phyloP scores from a whole-genome alignment of 1,284 basidiomycete species.

The Marasmius sp. region DNA sequence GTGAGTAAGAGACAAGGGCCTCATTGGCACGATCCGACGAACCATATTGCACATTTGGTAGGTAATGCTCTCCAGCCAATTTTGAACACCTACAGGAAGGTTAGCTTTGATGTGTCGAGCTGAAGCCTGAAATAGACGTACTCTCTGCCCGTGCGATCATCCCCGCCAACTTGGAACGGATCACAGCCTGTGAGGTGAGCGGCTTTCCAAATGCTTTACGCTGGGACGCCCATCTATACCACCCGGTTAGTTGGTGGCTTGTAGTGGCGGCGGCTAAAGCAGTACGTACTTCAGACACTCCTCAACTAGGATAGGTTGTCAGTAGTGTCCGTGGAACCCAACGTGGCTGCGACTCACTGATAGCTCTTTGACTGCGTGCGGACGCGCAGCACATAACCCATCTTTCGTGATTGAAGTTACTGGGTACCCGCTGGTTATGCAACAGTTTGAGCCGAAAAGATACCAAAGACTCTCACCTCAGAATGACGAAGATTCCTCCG shows the following conservation, averaged over 20 bases:
- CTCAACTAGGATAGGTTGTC: conserved; percentile 43
- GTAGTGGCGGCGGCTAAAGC: background rate
- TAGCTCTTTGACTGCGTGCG: conserved; percentile 48
- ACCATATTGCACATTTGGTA: conserved; percentile 93
- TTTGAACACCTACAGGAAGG: conserved; percentile 49
- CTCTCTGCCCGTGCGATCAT: conserved; percentile 85
- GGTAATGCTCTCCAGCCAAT: conserved; percentile 89
- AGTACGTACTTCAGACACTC: conserved; percentile 64
- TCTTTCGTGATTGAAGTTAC: conserved; percentile 76
- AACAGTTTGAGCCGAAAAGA: background rate
- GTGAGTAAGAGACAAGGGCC: conserved; percentile 3
- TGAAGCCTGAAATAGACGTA: conserved; percentile 8
- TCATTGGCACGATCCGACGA: conserved; percentile 4
- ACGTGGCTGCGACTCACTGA: conserved; percentile 24
- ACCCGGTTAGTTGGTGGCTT: conserved; percentile 3
- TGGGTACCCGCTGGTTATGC: conserved; percentile 14
- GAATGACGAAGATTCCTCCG: conserved; percentile 79
- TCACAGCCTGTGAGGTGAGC: conserved; percentile 79
- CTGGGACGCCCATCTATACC: conserved; percentile 67
- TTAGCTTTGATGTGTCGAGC: background rate
- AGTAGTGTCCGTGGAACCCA: conserved; percentile 30
- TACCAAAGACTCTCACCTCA: conserved; percentile 39
- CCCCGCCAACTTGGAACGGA: conserved; percentile 79
- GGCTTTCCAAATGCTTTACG: conserved; percentile 88
- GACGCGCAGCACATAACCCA: conserved; percentile 73